Conservation (phyloP, 768 basidiomycete species). For the Pleurotus pulmonarius region DNA sequence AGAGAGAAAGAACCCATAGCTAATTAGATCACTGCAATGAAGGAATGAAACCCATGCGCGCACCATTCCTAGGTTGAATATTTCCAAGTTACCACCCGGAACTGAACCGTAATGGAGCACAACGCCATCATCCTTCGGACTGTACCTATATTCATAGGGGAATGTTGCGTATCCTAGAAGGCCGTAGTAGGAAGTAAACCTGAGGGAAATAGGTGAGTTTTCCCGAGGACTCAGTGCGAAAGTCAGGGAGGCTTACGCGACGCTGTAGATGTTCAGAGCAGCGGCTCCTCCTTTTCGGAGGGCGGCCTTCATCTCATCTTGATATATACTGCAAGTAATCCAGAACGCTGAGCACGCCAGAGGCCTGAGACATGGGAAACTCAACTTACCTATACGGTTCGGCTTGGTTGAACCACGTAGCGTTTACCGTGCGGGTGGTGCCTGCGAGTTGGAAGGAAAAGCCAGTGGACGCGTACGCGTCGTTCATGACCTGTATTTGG, state of each 20-base stretch:
- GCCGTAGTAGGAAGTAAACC: conserved; percentile 20
- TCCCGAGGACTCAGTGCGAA: not conserved
- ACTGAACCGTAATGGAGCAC: conserved; percentile 20
- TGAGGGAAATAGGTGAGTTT: not conserved
- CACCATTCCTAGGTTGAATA: conserved; percentile 23
- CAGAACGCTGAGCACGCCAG: not conserved
- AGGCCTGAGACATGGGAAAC: too few species aligned
- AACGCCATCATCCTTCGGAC: conserved; percentile 33
- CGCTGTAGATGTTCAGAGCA: conserved; percentile 35
- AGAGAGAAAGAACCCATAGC: too few species aligned
- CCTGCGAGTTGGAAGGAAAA: conserved; percentile 24
- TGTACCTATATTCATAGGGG: conserved; percentile 25
- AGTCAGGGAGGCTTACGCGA: conserved; percentile 20
- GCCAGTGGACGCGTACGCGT: conserved; percentile 24
- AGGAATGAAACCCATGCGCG: not conserved
- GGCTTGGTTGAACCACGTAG: conserved; percentile 30
- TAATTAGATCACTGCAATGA: too few species aligned
- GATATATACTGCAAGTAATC: conserved; percentile 5
- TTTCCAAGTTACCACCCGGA: conserved; percentile 25
- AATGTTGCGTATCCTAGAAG: conserved; percentile 37
- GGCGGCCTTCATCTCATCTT: conserved; percentile 29
- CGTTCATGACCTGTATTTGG: conserved; percentile 30
- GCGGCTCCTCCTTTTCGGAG: conserved; percentile 27
- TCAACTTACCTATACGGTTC: conserved; percentile 12
- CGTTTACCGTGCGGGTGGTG: conserved; percentile 25